Conservation (phyloP, 2,329 filamentous ascomycete genomes). For the Chaetoscypha palmicola region DNA sequence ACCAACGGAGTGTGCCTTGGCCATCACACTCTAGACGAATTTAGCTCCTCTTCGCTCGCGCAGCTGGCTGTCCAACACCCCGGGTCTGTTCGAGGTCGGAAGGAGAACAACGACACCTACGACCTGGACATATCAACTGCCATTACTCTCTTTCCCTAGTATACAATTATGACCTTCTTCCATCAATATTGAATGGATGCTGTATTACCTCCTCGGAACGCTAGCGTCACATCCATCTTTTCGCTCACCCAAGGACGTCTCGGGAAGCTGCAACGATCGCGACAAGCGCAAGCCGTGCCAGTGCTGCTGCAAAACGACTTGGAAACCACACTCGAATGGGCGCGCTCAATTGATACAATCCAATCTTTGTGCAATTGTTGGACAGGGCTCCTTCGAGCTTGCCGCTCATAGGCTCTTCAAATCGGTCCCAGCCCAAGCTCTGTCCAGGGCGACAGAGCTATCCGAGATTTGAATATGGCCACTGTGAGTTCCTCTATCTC, state of each 20-base stretch:
- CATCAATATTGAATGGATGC: constrained; percentile 22
- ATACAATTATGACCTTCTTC: background rate
- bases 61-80: too few species aligned
- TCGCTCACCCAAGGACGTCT: too few species aligned
- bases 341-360: constrained; percentile 10
- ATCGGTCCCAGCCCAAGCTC: too few species aligned
- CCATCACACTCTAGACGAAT: too few species aligned
- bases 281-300: constrained; percentile 1
- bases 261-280: too few species aligned
- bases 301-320: background rate
- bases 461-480: constrained; percentile 24
- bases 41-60: too few species aligned
- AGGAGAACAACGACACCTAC: background rate
- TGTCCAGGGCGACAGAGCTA: constrained; percentile 11
- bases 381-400: too few species aligned
- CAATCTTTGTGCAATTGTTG: constrained; percentile 14
- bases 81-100: too few species aligned
- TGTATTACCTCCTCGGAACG: constrained; percentile 11
- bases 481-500: constrained; percentile 21
- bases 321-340: constrained; percentile 14
- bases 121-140: background rate
- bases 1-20: too few species aligned
- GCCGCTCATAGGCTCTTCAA: too few species aligned
- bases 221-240: too few species aligned
- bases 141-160: too few species aligned